These are phyloP conservation scores for Pythium aristosporum DNA, from an alignment of 352 stramenopile species.

Conservation along the genomic window DNA sequence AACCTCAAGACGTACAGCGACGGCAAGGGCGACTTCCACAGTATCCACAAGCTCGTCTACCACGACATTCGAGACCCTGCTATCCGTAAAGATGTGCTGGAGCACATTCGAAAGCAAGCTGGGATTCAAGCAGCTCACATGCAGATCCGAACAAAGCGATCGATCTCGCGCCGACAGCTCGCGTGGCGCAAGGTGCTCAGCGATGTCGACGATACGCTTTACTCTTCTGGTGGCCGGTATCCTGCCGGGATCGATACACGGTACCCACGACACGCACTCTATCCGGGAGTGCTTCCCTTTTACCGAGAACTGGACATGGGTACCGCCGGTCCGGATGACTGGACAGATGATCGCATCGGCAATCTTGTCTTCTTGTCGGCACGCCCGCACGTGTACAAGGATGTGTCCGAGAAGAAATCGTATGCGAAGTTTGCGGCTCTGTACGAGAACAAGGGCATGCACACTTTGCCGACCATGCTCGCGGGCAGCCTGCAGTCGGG, in stretches of 20 bases:
- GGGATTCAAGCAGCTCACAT: constrained; percentile 93
- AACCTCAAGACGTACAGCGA: constrained; percentile 97
- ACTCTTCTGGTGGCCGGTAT: constrained; percentile 94
- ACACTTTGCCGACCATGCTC: constrained; percentile 95
- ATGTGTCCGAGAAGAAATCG: constrained; percentile 97
- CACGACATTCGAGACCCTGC: constrained; percentile 90
- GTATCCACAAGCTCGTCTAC: constrained; percentile 98
- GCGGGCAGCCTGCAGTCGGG: constrained; percentile 94
- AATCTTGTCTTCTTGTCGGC: constrained; percentile 98
- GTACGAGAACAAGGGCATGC: constrained; percentile 91
- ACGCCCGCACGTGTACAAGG: constrained; percentile 98
- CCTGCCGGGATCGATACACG: constrained; percentile 94
- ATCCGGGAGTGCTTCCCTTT: constrained; percentile 97
- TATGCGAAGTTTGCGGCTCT: constrained; percentile 96
- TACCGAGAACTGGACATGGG: constrained; percentile 98
- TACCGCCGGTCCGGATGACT: constrained; percentile 86
- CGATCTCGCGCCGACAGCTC: constrained; percentile 74
- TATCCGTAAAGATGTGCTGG: constrained; percentile 93
- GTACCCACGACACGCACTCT: constrained; percentile 92
- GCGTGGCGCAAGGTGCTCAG: constrained; percentile 98
- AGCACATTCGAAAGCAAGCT: constrained; percentile 94
- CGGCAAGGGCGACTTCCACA: constrained; percentile 95
- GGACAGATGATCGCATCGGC: constrained; percentile 86
- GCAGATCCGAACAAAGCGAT: constrained; percentile 84
- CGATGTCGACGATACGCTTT: constrained; percentile 98